Percentiles rank a stretch among this genome's conserved stretches.
phyloP scores from a whole-genome alignment of 164 flowering plant species.

The Vitis riparia region DNA sequence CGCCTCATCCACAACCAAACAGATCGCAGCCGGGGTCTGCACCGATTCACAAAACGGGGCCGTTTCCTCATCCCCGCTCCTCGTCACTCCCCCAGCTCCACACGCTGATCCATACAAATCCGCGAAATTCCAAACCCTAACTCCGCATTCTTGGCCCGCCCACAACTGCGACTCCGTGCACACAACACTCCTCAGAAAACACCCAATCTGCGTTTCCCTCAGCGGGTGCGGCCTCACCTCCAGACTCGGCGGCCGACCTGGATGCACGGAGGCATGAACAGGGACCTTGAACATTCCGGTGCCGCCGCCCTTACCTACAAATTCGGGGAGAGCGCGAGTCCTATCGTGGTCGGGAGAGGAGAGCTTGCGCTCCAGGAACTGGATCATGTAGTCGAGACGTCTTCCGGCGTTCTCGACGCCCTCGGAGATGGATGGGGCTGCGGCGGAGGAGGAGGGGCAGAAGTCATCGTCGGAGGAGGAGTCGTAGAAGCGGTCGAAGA shows the following conservation, averaged over 20 bases:
- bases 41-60: slow-evolving; percentile 50
- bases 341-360: slow-evolving; percentile 9
- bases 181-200: slow-evolving; percentile 40
- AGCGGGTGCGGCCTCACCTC: slow-evolving; percentile 67
- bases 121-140: slow-evolving; percentile 44
- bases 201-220: slow-evolving; percentile 55
- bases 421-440: slow-evolving; percentile 16
- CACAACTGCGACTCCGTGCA: slow-evolving; percentile 39
- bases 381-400: slow-evolving; percentile 60
- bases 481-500: no score
- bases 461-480: slow-evolving; percentile 29
- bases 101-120: slow-evolving; percentile 27
- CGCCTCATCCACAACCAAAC: slow-evolving; percentile 51
- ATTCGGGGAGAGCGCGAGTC: slow-evolving; percentile 34
- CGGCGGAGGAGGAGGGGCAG: background rate
- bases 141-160: slow-evolving; percentile 49
- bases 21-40: slow-evolving; percentile 26
- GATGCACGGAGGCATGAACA: slow-evolving; percentile 47
- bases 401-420: slow-evolving; percentile 22
- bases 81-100: slow-evolving; percentile 7
- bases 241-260: slow-evolving; percentile 53
- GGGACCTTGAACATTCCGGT: slow-evolving; percentile 49
- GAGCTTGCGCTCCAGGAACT: slow-evolving; percentile 61
- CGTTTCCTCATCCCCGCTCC: slow-evolving; percentile 40
- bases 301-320: slow-evolving; percentile 49